These are phyloP conservation scores for Diutina neorugosa DNA, from an alignment of 1,139 yeast species.

Conservation along the genomic window DNA sequence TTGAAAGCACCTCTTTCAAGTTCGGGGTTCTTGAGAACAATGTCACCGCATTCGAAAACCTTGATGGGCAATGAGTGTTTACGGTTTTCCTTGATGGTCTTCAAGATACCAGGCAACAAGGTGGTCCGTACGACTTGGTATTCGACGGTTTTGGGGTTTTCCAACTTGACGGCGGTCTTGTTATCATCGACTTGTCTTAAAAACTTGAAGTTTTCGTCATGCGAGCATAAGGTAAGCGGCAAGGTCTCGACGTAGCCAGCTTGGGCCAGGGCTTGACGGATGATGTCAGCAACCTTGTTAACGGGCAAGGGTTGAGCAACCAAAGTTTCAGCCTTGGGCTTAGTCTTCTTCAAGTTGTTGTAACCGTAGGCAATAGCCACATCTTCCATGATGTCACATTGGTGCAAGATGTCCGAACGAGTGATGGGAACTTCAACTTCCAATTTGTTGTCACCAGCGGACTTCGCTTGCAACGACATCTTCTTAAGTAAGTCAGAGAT, in stretches of 20 bases:
- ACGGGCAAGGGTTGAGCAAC: slow-evolving; percentile 84
- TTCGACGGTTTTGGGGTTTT: slow-evolving; percentile 92
- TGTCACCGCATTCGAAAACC: slow-evolving; percentile 93
- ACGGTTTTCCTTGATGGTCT: slow-evolving; percentile 92
- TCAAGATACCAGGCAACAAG: slow-evolving; percentile 84
- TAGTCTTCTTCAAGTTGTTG: slow-evolving; percentile 74
- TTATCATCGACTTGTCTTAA: slow-evolving; percentile 68
- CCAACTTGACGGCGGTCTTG: slow-evolving; percentile 72
- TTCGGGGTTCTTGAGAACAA: slow-evolving; percentile 69
- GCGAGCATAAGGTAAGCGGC: slow-evolving; percentile 92
- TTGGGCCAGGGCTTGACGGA: slow-evolving; percentile 85
- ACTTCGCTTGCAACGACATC: slow-evolving; percentile 68
- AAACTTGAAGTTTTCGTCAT: slow-evolving; percentile 89
- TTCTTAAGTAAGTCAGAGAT: slow-evolving; percentile 57
- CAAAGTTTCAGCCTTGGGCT: slow-evolving; percentile 68
- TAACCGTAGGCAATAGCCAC: slow-evolving; percentile 96
- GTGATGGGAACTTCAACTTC: slow-evolving; percentile 82
- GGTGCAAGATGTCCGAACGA: slow-evolving; percentile 91
- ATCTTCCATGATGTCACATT: slow-evolving; percentile 98
- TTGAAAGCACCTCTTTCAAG: slow-evolving; percentile 86
- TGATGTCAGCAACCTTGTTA: slow-evolving; percentile 82
- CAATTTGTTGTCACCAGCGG: slow-evolving; percentile 40
- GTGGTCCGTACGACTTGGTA: slow-evolving; percentile 97
- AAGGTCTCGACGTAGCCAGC: slow-evolving; percentile 94
- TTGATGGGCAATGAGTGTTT: slow-evolving; percentile 89